A percentile compares a stretch with the other conserved stretches of the same genome.
Evolutionary conservation across 1,284 basidiomycete genomes (phyloP).

Genomic region (Ceratobasidium sp.): DNA sequence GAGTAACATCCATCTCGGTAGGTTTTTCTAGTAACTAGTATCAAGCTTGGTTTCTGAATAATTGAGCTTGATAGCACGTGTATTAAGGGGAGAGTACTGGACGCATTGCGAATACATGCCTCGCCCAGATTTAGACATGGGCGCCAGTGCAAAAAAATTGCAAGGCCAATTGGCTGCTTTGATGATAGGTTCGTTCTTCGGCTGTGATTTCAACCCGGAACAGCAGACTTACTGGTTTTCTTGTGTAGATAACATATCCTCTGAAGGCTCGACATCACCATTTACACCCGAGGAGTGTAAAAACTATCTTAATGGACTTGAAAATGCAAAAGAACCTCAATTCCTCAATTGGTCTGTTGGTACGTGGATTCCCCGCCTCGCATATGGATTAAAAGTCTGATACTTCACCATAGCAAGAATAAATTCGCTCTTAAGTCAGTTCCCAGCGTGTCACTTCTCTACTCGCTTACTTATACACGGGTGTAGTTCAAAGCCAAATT

Average conservation of each 20-base stretch:
- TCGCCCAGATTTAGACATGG: constrained; percentile 25
- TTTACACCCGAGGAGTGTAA: constrained; percentile 42
- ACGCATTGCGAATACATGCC: constrained; percentile 43
- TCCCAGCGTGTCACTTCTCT: too few relatives aligned
- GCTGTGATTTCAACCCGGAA: too few relatives aligned
- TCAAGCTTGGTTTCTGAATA: background rate
- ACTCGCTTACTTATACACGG: background rate
- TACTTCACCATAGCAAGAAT: background rate
- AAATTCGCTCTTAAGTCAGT: too few relatives aligned
- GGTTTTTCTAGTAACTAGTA: background rate
- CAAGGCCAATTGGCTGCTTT: constrained; percentile 37
- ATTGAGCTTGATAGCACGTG: background rate
- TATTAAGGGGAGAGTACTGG: constrained; percentile 39
- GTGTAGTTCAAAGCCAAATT: constrained; percentile 38
- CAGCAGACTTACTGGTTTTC: too few relatives aligned
- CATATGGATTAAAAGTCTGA: background rate
- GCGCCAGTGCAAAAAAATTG: constrained; percentile 11
- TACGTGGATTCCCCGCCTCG: background rate
- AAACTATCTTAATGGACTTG: constrained; percentile 28
- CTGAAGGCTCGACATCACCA: constrained; percentile 46
- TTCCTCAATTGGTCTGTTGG: constrained; percentile 35
- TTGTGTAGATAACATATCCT: constrained; percentile 48
- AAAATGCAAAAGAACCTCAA: constrained; percentile 33
- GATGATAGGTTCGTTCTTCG: constrained; percentile 44
- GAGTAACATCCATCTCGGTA: constrained; percentile 33